Evolutionary conservation across 352 stramenopile species (phyloP), one percentile per base, ranked within the genome.

Genomic region (Globisporangium megalacanthum): DNA sequence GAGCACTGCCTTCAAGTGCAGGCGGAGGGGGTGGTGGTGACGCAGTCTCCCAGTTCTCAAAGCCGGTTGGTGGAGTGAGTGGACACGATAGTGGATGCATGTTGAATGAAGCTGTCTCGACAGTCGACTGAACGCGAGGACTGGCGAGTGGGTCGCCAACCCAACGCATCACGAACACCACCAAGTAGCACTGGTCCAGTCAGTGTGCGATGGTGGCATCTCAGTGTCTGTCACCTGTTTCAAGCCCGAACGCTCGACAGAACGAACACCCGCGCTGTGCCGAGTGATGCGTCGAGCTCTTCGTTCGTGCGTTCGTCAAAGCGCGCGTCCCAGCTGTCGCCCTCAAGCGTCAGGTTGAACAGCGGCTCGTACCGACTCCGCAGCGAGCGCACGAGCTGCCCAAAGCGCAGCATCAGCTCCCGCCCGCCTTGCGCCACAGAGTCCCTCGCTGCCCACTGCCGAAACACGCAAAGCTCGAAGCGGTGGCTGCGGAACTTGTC

Each of bases 281-380:
- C 56, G 31, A 62, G 22, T 14, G 49, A 22, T 6, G 39, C 33
- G 33, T 62, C 49, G 14, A 62, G 36, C 41, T 51, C 25, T 0
- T 62, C 56, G 13, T 13, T 8, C 2, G 29, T 48, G 6, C 20
- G 37, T 1, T 52, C 42, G 5, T 37, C 56, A 11, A 52, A 47
- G 13, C 42, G n/a, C 8, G 47, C 41, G n/a, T 62, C 56, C 56
- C 56, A 62, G n/a, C 25, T 49, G 13, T 62, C 49, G 6, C 31
- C 49, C 0, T 44, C 49, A 8, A 62, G 8, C n/a, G 13, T 51
- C 56, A 52, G 49, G 7, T 35, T 44, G 7, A 62, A 42, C 7
- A 48, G 4, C 15, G 29, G 25, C 36, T 52, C 56, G 13, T 47
- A 62, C 6, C 29, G 6, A 8, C 10, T 9, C n/a, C 42, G 45